These are phyloP conservation scores for Effrenium voratum DNA, from an alignment of 73 alveolate species.

Conservation along the genomic window DNA sequence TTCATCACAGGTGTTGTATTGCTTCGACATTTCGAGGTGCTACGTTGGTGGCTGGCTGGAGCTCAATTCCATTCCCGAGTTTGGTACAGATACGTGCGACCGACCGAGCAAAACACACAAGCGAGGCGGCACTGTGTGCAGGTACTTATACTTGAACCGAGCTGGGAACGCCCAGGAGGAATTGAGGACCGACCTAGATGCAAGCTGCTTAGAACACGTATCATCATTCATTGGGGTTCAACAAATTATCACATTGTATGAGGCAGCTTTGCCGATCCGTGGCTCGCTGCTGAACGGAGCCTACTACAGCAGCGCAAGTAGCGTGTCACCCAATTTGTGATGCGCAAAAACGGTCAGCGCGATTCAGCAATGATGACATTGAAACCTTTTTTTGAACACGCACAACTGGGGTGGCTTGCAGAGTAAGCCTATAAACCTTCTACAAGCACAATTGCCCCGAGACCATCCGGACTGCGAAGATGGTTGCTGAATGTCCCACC, in stretches of 20 bases:
- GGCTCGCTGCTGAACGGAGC: background rate
- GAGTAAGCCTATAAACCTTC: too few relatives aligned
- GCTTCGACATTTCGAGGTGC: background rate
- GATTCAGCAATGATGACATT: too few relatives aligned
- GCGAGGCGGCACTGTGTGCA: background rate
- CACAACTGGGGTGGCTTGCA: too few relatives aligned
- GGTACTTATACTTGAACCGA: slow-evolving; percentile 88
- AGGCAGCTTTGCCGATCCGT: slow-evolving; percentile 9
- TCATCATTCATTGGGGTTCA: background rate
- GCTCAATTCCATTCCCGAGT: slow-evolving; percentile 88
- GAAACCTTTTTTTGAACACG: too few relatives aligned
- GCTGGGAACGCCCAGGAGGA: slow-evolving; percentile 81
- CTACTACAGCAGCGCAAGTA: slow-evolving; percentile 16
- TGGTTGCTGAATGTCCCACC: too few relatives aligned
- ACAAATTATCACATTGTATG: background rate
- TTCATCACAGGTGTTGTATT: background rate
- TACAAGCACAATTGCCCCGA: too few relatives aligned
- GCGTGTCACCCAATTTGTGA: too few relatives aligned
- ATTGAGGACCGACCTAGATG: slow-evolving; percentile 59
- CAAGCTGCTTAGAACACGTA: background rate
- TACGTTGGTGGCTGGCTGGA: slow-evolving; percentile 94
- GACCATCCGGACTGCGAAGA: too few relatives aligned
- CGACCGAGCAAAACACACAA: too few relatives aligned
- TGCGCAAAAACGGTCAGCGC: too few relatives aligned
- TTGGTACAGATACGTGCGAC: slow-evolving; percentile 92